Percentiles rank a stretch among this genome's conserved stretches.
Conservation (phyloP, 164 flowering plant genomes). For the Sextonia rubra region DNA sequence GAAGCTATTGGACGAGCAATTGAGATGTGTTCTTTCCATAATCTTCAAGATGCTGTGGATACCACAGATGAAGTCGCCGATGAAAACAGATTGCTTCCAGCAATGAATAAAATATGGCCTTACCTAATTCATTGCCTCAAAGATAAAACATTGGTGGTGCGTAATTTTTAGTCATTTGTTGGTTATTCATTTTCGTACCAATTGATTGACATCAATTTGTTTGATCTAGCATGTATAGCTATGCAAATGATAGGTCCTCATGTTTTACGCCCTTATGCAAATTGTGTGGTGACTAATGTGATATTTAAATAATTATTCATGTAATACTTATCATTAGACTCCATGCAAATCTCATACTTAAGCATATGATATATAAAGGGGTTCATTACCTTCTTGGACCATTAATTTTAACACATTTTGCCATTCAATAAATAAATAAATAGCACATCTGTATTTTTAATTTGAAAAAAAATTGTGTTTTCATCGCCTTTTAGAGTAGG, state of each 20-base stretch:
- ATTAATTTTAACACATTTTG: neutral
- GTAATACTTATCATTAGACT: neutral
- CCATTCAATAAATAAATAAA: too few relatives aligned
- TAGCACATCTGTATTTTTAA: too few relatives aligned
- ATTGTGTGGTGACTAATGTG: too few relatives aligned
- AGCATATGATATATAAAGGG: neutral
- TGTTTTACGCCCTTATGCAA: too few relatives aligned
- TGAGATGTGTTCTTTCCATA: conserved; percentile 39
- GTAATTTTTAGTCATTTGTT: conserved; percentile 16
- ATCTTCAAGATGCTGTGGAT: conserved; percentile 62
- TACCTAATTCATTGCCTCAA: conserved; percentile 62
- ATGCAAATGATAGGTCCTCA: neutral
- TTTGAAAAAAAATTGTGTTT: too few relatives aligned
- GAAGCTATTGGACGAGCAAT: conserved; percentile 45
- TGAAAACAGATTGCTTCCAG: conserved; percentile 95
- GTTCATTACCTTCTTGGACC: neutral
- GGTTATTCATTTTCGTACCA: neutral
- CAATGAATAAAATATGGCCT: conserved; percentile 94
- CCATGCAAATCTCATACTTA: neutral
- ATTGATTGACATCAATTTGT: neutral
- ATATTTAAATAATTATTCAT: too few relatives aligned
- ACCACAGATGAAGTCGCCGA: conserved; percentile 56
- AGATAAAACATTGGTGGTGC: conserved; percentile 62
- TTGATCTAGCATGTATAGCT: neutral
- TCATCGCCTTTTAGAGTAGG: too few relatives aligned